Evolutionary conservation across 2,329 filamentous ascomycete species (phyloP), one percentile per base, ranked within the genome.

Genomic region (Paracoccidioides lutzii): DNA sequence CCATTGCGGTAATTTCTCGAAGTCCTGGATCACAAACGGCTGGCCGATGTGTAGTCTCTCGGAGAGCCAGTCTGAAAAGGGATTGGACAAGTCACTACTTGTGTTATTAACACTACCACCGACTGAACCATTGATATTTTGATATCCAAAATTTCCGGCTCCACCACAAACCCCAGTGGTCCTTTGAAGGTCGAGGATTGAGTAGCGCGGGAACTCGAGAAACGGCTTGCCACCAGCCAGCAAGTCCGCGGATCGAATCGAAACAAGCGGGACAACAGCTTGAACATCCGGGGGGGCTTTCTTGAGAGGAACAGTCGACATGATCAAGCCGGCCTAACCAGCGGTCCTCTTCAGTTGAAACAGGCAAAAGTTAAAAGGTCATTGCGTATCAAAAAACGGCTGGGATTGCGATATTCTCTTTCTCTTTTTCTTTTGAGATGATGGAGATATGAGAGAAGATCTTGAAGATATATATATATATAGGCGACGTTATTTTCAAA

Each of bases 21-120:
- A 69, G 14, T 69, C 67, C 32, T 64, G 63, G 42, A 70, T 65
- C 37, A 69, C 63, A 57, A 69, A 69, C 5, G 68, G 68, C 38
- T 63, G 63, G 10, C 68, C 68, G 30, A 65, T 57, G 22, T 64
- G 63, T 4, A 70, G 59, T 30, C 63, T 65, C 52, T 55, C 59
- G 32, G 66, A 64, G 32, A 69, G 55, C 67, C 67, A 69, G 35
- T 60, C 60, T 28, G 60, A 57, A 50, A 61, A 61, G 45, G 42
- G 6, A 38, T 22, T 9, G 14, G 15, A 54, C 35, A 30, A 33
- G 7, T 15, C 12, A 35, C 28, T 37, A 32, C 10, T 7, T 15
- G 22, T 22, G 22, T 22, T 22, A 22, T 22, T 22, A 22, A 22
- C 22, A 1, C n/a, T 45, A n/a, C n/a, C 30, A 42, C n/a, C 10